phyloP scores from a whole-genome alignment of 768 basidiomycete genomes.

The Botryobasidium botryosum region DNA sequence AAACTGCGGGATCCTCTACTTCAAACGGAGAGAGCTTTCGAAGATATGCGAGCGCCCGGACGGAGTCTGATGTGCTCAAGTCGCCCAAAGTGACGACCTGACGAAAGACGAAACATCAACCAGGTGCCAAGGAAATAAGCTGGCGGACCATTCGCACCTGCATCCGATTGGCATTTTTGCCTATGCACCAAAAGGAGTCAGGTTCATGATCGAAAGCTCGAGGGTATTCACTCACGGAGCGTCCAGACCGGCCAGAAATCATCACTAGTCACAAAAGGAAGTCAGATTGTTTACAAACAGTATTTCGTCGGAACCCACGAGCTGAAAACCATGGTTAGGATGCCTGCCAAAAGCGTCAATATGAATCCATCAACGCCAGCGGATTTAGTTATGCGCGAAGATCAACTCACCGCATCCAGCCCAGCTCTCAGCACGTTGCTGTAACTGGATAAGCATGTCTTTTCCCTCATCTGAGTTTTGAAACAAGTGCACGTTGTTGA shows the following conservation, averaged over 20 bases:
- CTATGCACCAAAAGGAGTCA: slow-evolving; percentile 21
- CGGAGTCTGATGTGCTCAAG: neutral
- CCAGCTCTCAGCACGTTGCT: slow-evolving; percentile 77
- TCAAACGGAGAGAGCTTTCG: slow-evolving; percentile 21
- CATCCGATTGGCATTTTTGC: slow-evolving; percentile 59
- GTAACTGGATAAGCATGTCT: slow-evolving; percentile 69
- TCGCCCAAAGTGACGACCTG: neutral
- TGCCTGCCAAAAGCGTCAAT: slow-evolving; percentile 27
- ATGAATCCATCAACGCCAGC: neutral
- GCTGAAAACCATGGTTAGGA: slow-evolving; percentile 63
- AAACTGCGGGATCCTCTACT: slow-evolving; percentile 22
- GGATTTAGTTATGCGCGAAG: slow-evolving; percentile 1
- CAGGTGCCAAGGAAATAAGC: neutral
- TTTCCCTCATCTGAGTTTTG: slow-evolving; percentile 61
- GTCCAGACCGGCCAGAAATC: slow-evolving; percentile 69
- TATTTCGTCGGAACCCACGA: slow-evolving; percentile 28
- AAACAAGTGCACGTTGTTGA: slow-evolving; percentile 67
- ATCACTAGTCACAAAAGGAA: slow-evolving; percentile 31
- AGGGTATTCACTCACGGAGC: slow-evolving; percentile 34
- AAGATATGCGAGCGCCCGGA: neutral
- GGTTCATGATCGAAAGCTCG: slow-evolving; percentile 2
- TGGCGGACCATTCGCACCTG: slow-evolving; percentile 27
- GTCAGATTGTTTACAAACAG: neutral
- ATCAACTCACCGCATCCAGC: slow-evolving; percentile 45
- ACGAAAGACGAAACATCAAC: neutral